Percentiles rank a stretch among this genome's conserved stretches.
phyloP scores from a whole-genome alignment of 768 basidiomycete genomes.

The Xerocomus spinulosus region DNA sequence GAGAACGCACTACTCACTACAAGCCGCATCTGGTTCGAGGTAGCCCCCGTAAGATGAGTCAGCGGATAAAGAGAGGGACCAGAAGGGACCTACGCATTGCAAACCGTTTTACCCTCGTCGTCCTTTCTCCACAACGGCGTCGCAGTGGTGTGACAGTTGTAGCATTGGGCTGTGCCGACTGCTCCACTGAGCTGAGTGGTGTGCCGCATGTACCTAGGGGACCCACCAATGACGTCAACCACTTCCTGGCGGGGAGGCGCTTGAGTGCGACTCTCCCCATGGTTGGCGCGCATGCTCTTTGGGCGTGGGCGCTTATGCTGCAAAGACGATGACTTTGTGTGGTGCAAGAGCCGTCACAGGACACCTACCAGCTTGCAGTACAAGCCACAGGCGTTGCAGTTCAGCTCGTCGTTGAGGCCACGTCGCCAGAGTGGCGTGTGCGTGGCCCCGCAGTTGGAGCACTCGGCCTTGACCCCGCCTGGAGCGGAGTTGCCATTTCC shows the following conservation, averaged over 20 bases:
- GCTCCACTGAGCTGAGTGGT: constrained; percentile 27
- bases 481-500: constrained; percentile 39
- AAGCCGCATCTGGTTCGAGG: constrained; percentile 58
- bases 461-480: constrained; percentile 71
- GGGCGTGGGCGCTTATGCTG: constrained; percentile 87
- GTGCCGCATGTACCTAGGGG: constrained; percentile 29
- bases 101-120: constrained; percentile 86
- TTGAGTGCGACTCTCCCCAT: constrained; percentile 67
- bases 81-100: constrained; percentile 75
- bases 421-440: constrained; percentile 86
- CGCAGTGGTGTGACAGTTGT: constrained; percentile 85
- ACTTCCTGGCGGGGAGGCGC: constrained; percentile 62
- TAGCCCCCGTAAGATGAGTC: constrained; percentile 10
- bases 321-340: background rate
- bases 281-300: constrained; percentile 78
- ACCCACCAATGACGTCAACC: constrained; percentile 68
- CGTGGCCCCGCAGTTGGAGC: constrained; percentile 84
- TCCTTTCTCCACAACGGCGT: constrained; percentile 90
- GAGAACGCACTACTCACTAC: constrained; percentile 45
- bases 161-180: constrained; percentile 66
- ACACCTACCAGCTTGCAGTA: constrained; percentile 77
- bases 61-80: constrained; percentile 2
- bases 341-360: background rate
- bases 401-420: constrained; percentile 82
- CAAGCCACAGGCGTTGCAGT: constrained; percentile 84